Conservation (phyloP, 163 green algal genomes). For the Coccomyxa subellipsoidea region DNA sequence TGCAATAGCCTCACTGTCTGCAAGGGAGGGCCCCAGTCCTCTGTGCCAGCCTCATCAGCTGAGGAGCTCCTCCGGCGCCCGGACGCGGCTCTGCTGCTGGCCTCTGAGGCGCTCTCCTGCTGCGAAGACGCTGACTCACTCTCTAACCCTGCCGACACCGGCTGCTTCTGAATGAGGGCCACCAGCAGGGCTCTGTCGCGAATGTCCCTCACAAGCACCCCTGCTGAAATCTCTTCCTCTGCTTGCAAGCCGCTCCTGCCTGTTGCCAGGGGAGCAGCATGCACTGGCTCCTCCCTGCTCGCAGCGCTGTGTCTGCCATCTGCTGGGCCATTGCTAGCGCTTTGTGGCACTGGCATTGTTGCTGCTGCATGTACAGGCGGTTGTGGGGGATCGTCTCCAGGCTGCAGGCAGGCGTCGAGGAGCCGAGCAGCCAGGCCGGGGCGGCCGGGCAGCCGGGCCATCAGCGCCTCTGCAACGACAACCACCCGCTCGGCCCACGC, state of each 20-base stretch:
- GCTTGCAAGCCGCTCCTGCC: neutral
- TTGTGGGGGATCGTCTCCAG: neutral
- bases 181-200: neutral
- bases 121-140: neutral
- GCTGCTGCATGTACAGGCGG: neutral
- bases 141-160: neutral
- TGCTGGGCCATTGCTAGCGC: no score
- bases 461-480: slow-evolving; percentile 50
- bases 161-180: neutral
- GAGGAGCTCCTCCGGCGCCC: neutral
- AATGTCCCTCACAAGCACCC: neutral
- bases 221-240: neutral
- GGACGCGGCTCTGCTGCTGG: neutral
- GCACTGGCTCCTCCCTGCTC: neutral
- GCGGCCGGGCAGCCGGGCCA: slow-evolving; percentile 41
- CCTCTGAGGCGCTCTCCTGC: neutral
- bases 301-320: no score
- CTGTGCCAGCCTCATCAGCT: neutral
- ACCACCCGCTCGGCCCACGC: slow-evolving; percentile 35
- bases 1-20: neutral
- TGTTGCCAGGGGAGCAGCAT: neutral
- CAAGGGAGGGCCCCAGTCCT: neutral
- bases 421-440: neutral
- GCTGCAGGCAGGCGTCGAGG: slow-evolving; percentile 9
- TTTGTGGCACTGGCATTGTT: neutral